Evolutionary conservation across 768 basidiomycete genomes (phyloP).

Genomic region (Tylopilus vinaceipallidus): DNA sequence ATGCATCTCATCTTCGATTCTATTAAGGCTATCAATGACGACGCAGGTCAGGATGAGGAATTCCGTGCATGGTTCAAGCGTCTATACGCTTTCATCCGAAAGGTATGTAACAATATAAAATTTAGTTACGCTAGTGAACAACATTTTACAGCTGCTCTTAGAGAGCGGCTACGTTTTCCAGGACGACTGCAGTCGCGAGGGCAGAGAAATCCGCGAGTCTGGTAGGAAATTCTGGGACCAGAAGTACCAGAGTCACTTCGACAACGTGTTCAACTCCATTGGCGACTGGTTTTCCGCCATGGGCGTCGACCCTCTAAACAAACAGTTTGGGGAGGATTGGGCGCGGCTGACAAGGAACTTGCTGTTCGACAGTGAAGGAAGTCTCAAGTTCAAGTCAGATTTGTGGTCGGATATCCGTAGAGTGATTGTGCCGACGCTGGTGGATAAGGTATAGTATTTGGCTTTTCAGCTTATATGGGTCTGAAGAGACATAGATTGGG

Average conservation of each 20-base stretch:
- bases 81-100: conserved; percentile 64
- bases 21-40: conserved; percentile 66
- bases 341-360: conserved; percentile 77
- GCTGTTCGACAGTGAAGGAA: conserved; percentile 75
- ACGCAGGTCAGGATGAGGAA: conserved; percentile 70
- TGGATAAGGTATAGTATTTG: conserved; percentile 56
- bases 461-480: neutral
- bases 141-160: conserved; percentile 52
- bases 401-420: conserved; percentile 87
- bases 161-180: conserved; percentile 87
- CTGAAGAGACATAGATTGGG: conserved; percentile 46
- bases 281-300: conserved; percentile 82
- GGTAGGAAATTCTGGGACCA: conserved; percentile 78
- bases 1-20: conserved; percentile 70
- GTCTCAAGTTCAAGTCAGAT: conserved; percentile 82
- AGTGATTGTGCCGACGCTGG: conserved; percentile 76
- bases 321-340: conserved; percentile 80
- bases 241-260: conserved; percentile 75
- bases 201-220: conserved; percentile 56
- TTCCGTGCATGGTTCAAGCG: conserved; percentile 71
- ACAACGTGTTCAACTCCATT: conserved; percentile 68
- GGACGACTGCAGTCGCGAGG: conserved; percentile 67
- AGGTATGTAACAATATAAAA: conserved; percentile 36
- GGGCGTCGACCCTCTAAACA: conserved; percentile 82
- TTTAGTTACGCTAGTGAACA: neutral